Conservation (phyloP, 106 monocot genomes). For the Acanthochlamys bracteata region DNA sequence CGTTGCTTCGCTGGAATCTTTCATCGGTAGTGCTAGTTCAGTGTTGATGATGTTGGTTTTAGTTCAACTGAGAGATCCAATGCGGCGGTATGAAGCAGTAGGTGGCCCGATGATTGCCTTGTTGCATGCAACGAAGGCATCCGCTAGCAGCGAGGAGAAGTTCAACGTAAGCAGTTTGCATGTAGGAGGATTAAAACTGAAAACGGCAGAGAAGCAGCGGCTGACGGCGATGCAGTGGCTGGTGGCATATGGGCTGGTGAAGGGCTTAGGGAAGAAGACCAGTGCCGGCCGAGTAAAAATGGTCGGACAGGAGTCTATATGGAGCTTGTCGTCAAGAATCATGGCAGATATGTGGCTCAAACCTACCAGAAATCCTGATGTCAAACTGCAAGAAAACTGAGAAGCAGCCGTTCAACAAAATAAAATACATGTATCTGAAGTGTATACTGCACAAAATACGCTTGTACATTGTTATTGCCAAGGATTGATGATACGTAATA, state of each 20-base stretch:
- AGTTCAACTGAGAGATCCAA: constrained; percentile 67
- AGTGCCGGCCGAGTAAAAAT: background rate
- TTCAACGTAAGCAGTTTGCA: constrained; percentile 67
- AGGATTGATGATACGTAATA: no score
- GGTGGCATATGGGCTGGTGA: constrained; percentile 57
- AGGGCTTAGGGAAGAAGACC: constrained; percentile 24
- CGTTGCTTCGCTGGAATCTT: constrained; percentile 13
- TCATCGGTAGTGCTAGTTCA: background rate
- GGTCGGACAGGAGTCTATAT: constrained; percentile 28
- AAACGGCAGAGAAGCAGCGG: constrained; percentile 40
- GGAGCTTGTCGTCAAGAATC: constrained; percentile 72
- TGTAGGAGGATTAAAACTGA: constrained; percentile 51
- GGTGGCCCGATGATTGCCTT: constrained; percentile 45
- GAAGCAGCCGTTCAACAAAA: no score
- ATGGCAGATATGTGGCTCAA: constrained; percentile 94
- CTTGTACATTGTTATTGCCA: no score
- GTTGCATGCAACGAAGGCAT: constrained; percentile 35
- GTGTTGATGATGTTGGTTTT: constrained; percentile 33
- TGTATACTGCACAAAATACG: no score
- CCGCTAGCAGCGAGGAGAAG: constrained; percentile 22
- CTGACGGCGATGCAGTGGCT: constrained; percentile 91
- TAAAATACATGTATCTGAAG: no score
- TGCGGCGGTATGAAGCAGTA: constrained; percentile 62
- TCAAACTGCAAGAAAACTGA: constrained; percentile 38
- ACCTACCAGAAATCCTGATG: constrained; percentile 72